These are phyloP conservation scores for Fagopyrum tataricum DNA, from an alignment of 148 eudicot species.

Conservation along the genomic window DNA sequence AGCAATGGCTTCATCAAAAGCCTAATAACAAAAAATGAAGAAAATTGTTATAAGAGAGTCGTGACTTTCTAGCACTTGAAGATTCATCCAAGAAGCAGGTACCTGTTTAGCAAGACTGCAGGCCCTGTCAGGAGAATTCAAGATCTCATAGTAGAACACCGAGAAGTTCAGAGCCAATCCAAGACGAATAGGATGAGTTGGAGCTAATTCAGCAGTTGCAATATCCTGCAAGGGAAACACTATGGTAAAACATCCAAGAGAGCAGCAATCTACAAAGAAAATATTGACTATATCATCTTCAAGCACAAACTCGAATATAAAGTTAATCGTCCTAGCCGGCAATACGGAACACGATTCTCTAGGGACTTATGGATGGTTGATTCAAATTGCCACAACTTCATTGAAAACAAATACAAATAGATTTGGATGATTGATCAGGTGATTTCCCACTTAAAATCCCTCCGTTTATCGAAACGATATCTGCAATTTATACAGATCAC, in stretches of 20 bases:
- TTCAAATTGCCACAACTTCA: neutral
- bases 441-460: neutral
- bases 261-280: neutral
- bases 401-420: neutral
- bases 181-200: slow-evolving; percentile 68
- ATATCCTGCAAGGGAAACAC: slow-evolving; percentile 40
- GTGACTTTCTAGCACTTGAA: neutral
- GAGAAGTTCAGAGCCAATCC: slow-evolving; percentile 78
- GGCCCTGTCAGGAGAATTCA: slow-evolving; percentile 78
- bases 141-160: slow-evolving; percentile 77
- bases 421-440: neutral
- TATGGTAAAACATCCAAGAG: neutral
- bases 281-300: neutral
- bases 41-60: neutral
- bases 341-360: neutral
- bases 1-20: slow-evolving; percentile 44
- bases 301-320: neutral
- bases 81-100: neutral
- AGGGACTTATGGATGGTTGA: neutral
- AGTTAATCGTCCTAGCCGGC: neutral
- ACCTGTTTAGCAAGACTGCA: slow-evolving; percentile 76
- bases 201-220: slow-evolving; percentile 57
- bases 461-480: neutral
- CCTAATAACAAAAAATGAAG: slow-evolving; percentile 16
- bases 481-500: neutral